Conservation (phyloP, 139 green algal genomes). For the Spirogloea muscicola region DNA sequence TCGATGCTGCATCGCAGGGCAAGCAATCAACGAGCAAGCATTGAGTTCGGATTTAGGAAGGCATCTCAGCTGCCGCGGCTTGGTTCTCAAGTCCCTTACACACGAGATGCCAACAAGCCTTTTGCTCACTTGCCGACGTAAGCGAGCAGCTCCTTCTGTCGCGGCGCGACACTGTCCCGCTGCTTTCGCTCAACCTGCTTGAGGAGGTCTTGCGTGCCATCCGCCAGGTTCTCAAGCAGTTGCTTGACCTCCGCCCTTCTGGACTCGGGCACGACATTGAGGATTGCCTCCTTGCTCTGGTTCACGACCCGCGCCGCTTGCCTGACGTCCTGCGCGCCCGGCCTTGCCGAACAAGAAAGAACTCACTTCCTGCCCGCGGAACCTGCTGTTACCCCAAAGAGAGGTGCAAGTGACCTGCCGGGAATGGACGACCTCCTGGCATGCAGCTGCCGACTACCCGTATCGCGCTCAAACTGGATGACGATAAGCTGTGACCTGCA, state of each 20-base stretch:
- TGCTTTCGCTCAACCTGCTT: conserved; percentile 68
- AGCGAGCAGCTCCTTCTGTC: conserved; percentile 78
- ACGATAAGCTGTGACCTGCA: too few relatives aligned
- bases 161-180: conserved; percentile 67
- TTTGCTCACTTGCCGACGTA: conserved; percentile 66
- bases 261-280: conserved; percentile 20
- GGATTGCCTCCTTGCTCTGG: conserved; percentile 53
- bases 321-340: conserved; percentile 58
- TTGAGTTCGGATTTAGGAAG: too few relatives aligned
- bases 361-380: too few relatives aligned
- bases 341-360: conserved; percentile 15
- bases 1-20: conserved; percentile 61
- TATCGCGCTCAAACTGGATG: too few relatives aligned
- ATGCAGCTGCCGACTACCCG: too few relatives aligned
- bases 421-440: too few relatives aligned
- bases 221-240: conserved; percentile 52
- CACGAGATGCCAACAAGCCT: too few relatives aligned
- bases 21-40: too few relatives aligned
- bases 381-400: too few relatives aligned
- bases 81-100: too few relatives aligned
- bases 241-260: conserved; percentile 42
- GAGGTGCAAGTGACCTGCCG: too few relatives aligned
- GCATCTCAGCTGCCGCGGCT: too few relatives aligned
- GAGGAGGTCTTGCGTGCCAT: conserved; percentile 66
- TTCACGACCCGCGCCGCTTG: conserved; percentile 57